Base-by-base conservation (phyloP, 1,284 basidiomycete genomes). In the Inonotus hispidus region DNA sequence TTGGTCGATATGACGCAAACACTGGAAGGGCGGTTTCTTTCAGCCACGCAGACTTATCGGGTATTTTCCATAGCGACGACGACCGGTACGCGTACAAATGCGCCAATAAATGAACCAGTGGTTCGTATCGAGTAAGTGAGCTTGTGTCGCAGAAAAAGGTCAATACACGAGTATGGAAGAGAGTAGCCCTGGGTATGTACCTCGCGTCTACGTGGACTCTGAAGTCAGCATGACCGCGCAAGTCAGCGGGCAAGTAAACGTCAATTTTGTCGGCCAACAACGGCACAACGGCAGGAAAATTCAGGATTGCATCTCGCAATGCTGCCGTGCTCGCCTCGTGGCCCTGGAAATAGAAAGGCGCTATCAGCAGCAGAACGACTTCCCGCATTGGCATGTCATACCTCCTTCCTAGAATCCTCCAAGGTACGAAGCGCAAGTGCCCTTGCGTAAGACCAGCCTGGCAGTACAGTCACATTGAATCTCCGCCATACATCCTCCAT, bases 81-180 rank as follows among this genome's bases (percentile, higher is more conserved):
- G 90, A 88, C 6, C 92, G 87, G 52, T 88, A 83, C 1, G 82
- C 90, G 71, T 97, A 97, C 37, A 96, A 82, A 69, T 93, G 90
- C 0, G 91, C 88, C 10, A 96, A 80, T 11, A 95, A 81, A 64
- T 90, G 81, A 1, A 86, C 72, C 10, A 79, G 72, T 1, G 82
- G 75, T 37, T 79, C 74, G 8, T 70, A 68, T 19, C 54, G 62
- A n/a, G 63, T 62, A 27, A 65, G 63, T 50, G 59, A 65, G 45
- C 62, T 70, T 59, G 14, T 4, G 35, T 37, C 19, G 29, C 2
- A 19, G 43, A n/a, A 3, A 27, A 3, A 27, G 21, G n/a, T 56
- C 43, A 25, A 74, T 70, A 21, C 79, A 58, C 64, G 11, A 23
- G 53, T 21, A 19, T 27, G 65, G 8, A 58, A 58, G 37, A 46